Percentiles rank a stretch among this genome's conserved stretches.
Conservation (phyloP, 1,284 basidiomycete species). For the Violaceomyces palustris region DNA sequence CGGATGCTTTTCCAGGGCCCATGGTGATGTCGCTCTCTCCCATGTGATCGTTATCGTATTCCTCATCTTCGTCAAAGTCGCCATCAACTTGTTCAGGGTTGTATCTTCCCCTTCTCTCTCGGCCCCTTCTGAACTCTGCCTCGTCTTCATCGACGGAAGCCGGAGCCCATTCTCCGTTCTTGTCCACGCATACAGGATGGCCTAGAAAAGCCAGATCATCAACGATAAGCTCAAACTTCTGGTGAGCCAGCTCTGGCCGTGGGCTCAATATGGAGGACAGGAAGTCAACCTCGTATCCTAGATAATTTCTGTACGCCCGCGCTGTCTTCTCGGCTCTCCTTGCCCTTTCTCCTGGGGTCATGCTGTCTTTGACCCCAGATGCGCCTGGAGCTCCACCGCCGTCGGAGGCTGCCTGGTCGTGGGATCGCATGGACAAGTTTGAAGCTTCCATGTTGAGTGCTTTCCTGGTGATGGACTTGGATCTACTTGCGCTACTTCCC, state of each 20-base stretch:
- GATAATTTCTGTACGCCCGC: slow-evolving; percentile 58
- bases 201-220: slow-evolving; percentile 93
- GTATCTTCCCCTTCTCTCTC: no score
- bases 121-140: no score
- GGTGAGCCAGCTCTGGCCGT: slow-evolving; percentile 73
- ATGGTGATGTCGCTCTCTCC: no score
- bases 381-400: no score
- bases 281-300: slow-evolving; percentile 76
- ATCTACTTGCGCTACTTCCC: slow-evolving; percentile 15
- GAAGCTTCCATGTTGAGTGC: no score
- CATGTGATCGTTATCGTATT: background rate
- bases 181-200: slow-evolving; percentile 78
- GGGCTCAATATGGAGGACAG: slow-evolving; percentile 78
- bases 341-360: slow-evolving; percentile 15
- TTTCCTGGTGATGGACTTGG: no score
- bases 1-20: no score
- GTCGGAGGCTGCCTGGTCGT: no score
- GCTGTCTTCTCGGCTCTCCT: slow-evolving; percentile 20
- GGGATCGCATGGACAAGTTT: no score
- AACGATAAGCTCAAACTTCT: slow-evolving; percentile 85
- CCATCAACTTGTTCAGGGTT: no score
- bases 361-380: no score
- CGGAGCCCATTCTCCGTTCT: slow-evolving; percentile 28
- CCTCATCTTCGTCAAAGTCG: background rate
- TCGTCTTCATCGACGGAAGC: slow-evolving; percentile 1